Evolutionary conservation across 192 early-diverging fungal species (phyloP), one percentile per base, ranked within the genome.

Genomic region (Rhizoclosmatium globosum): DNA sequence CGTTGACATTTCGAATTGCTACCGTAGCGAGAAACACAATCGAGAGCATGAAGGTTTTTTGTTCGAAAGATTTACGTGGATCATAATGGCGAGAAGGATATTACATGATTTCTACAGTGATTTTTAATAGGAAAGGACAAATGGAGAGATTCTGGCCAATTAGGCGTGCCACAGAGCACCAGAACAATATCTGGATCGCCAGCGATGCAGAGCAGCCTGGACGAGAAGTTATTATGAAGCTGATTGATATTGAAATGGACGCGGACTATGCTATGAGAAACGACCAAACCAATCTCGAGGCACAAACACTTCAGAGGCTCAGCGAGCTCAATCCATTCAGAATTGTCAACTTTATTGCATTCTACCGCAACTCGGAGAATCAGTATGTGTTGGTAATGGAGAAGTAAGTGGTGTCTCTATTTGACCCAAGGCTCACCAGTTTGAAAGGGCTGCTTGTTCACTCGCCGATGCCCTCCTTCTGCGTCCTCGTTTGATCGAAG

Each of bases 191-290:
- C 43, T 76, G 74, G 74, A 38, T 76, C 11, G 61, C 21, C 11
- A 6, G 46, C 13, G 64, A 67, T 64, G 15, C 17, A 6, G 7
- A 68, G 7, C n/a, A 74, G 19, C 62, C 74, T 15, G 62, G 15
- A 13, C n/a, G 31, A 42, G 74, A 76, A 47, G 74, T 76, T 56
- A 47, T 76, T 1, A 43, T 76, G 64, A 76, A 76, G 64, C 74
- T 76, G 45, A 76, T 46, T 13, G 45, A 44, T 2, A 47, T 76
- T 2, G 48, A 53, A 21, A 4, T n/a, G 4, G 74, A 76, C 64
- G 9, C 42, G 31, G 15, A 15, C 69, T 71, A 71, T 56, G 69
- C 69, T 48, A 4, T 17, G 11, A 64, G 47, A 42, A 64, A 66
- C 64, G 62, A 76, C 47, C 74, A 76, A 47, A 56, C 60, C 43